Percentiles rank a stretch among this genome's conserved stretches.
Evolutionary conservation across 176 grass and related monocot genomes (phyloP).

Genomic region (Carex pumila): DNA sequence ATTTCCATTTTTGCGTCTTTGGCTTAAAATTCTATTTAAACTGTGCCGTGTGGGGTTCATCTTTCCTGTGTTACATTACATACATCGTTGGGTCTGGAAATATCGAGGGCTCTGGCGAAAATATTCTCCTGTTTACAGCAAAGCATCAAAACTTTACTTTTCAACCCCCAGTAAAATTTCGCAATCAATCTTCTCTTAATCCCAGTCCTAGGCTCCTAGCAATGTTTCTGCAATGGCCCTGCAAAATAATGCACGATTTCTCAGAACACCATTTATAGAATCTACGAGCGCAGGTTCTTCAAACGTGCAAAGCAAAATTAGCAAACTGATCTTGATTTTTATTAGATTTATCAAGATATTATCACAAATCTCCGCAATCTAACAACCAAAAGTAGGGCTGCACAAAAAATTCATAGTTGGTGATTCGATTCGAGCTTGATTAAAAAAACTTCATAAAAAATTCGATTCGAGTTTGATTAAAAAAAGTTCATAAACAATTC

Average conservation of each 20-base stretch:
- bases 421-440: too few species aligned
- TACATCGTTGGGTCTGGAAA: background rate
- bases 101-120: background rate
- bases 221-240: background rate
- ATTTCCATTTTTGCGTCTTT: background rate
- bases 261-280: background rate
- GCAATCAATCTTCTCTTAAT: background rate
- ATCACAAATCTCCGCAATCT: too few species aligned
- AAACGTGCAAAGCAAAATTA: background rate
- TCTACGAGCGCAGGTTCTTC: background rate
- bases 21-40: background rate
- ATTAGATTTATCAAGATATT: too few species aligned
- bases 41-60: background rate
- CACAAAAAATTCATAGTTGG: too few species aligned
- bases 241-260: background rate
- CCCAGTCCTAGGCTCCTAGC: background rate
- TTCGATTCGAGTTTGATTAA: too few species aligned
- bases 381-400: too few species aligned
- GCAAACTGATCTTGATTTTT: too few species aligned
- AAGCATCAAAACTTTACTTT: constrained; percentile 15
- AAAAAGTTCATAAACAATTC: too few species aligned
- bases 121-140: constrained; percentile 11
- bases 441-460: too few species aligned
- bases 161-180: background rate
- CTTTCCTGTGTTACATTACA: background rate